Evolutionary conservation across 345 rosid genomes (phyloP), one percentile per base, ranked within the genome.

Genomic region (Lepidium africanum): DNA sequence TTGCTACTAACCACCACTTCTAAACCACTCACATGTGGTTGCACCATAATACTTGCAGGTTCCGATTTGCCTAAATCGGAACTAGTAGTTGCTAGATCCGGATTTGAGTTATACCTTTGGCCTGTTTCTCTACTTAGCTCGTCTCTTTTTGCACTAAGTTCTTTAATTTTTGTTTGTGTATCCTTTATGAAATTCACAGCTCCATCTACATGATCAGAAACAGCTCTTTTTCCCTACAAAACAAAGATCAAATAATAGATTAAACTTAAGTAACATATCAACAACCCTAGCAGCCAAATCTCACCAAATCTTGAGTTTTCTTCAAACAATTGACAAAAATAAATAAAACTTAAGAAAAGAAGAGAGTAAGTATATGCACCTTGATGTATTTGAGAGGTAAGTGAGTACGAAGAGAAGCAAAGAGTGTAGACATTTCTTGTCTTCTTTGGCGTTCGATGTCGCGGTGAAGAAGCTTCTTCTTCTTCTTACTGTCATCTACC

Each of bases 161-260:
- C 74, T 54, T 62, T 36, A 64, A 80, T 60, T 50, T 77, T 62
- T 58, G 67, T 66, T 47, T 82, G 71, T n/a, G 76, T 65, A 27
- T 82, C 73, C 63, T 72, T 74, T 3, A 82, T 84, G 45, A 80
- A 80, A 48, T 52, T 75, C 55, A 72, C 80, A 9, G 84, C 82
- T 37, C 71, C 86, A 14, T 78, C 58, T 35, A 84, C 70, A 39
- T 82, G 86, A 74, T 84, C 86, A 16, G 88, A 82, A 46, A 52
- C 65, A 42, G 84, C 74, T 32, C 79, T 79, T 60, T 82, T 82
- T 40, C 88, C 88, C 86, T 84, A 52, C 10, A 55, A 45, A 30
- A 30, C 23, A 13, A 47, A 46, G 30, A 37, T 59, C 33, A 58
- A 36, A 41, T 12, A 42, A 17, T 21, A 19, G 19, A 38, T 10